Conservation (phyloP, 306 rosid genomes). For the Dalbergia cochinchinensis region DNA sequence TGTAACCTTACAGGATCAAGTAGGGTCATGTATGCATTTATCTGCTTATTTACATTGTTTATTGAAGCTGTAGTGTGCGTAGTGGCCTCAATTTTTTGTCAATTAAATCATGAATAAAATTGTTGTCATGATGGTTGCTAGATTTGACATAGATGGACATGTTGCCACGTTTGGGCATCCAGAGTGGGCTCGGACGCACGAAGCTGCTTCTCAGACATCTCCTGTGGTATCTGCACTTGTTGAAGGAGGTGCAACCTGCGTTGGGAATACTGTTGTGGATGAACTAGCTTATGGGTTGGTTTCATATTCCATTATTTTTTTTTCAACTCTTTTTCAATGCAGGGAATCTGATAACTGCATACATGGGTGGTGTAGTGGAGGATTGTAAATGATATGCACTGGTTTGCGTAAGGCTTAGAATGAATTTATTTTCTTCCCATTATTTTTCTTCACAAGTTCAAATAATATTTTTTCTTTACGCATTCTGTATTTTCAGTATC, state of each 20-base stretch:
- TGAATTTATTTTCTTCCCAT: not conserved
- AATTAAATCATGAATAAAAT: not conserved
- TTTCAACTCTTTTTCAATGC: too few species aligned
- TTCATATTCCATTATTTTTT: not conserved
- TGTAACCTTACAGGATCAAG: not conserved
- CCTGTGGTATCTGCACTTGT: conserved; percentile 72
- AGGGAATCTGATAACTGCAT: too few species aligned
- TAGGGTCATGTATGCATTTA: not conserved
- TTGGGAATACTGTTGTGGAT: conserved; percentile 80
- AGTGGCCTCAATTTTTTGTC: not conserved
- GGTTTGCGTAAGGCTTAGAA: not conserved
- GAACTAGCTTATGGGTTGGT: conserved; percentile 79
- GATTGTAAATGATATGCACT: not conserved
- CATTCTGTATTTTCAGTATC: conserved; percentile 61
- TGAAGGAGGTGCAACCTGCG: conserved; percentile 91
- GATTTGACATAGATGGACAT: conserved; percentile 83
- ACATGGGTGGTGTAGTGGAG: too few species aligned
- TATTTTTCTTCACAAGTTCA: not conserved
- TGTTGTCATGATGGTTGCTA: conserved; percentile 43
- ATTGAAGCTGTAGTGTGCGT: not conserved
- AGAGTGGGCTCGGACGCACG: conserved; percentile 93
- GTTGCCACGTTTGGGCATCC: conserved; percentile 95
- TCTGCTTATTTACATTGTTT: not conserved
- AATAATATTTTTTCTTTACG: not conserved
- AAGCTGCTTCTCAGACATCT: conserved; percentile 76